Conservation (phyloP, 2,329 filamentous ascomycete genomes). For the Colletotrichum sp. region DNA sequence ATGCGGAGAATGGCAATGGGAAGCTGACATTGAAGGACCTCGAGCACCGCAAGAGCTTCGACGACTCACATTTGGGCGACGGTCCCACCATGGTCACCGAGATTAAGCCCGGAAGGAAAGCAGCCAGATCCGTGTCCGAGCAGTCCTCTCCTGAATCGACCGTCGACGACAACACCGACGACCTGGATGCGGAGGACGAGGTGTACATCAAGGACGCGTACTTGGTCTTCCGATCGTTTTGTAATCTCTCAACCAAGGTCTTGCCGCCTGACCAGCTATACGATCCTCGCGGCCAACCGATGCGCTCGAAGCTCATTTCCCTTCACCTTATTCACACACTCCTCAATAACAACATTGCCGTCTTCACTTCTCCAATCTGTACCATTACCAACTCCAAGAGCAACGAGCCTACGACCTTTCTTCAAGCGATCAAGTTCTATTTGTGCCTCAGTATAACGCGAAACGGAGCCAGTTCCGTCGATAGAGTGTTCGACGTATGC, state of each 20-base stretch:
- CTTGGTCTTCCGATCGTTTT: constrained; percentile 95
- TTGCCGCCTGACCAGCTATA: constrained; percentile 89
- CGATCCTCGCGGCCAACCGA: constrained; percentile 90
- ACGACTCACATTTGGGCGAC: constrained; percentile 70
- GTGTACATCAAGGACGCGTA: constrained; percentile 98
- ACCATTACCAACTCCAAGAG: constrained; percentile 91
- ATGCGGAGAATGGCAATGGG: constrained; percentile 35
- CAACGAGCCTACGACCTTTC: constrained; percentile 86
- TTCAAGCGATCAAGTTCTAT: constrained; percentile 96
- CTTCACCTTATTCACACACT: constrained; percentile 95
- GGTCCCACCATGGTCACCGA: constrained; percentile 72
- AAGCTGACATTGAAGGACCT: constrained; percentile 72
- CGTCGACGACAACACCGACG: constrained; percentile 61
- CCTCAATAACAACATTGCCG: constrained; percentile 88
- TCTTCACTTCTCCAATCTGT: constrained; percentile 90
- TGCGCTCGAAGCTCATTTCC: constrained; percentile 96
- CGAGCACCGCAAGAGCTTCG: constrained; percentile 71
- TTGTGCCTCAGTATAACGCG: constrained; percentile 92
- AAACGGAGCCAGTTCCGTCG: constrained; percentile 93
- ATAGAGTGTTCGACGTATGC: constrained; percentile 91
- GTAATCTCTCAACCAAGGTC: constrained; percentile 93
- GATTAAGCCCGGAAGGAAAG: constrained; percentile 52
- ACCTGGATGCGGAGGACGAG: constrained; percentile 80
- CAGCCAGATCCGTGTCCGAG: constrained; percentile 54
- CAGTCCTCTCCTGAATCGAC: constrained; percentile 60